These are phyloP conservation scores for Penicillium sp. DNA, from an alignment of 2,329 filamentous ascomycete species.

Conservation along the genomic window DNA sequence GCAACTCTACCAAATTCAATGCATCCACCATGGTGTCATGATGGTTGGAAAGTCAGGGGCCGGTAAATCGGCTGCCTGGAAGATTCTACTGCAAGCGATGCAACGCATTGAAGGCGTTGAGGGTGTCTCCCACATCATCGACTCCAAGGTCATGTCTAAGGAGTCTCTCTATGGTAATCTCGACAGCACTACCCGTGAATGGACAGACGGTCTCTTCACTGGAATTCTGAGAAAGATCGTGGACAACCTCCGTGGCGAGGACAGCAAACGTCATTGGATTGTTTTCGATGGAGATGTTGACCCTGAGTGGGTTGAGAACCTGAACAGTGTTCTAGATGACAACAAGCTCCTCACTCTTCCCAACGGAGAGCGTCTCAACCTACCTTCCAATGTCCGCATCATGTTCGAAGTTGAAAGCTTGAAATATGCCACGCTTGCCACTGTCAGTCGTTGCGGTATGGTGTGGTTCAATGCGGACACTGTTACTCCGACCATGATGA, in stretches of 20 bases:
- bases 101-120: conserved; percentile 89
- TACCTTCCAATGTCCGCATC: conserved; percentile 93
- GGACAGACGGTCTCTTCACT: conserved; percentile 98
- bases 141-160: conserved; percentile 99
- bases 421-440: conserved; percentile 95
- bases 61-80: conserved; percentile 95
- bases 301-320: conserved; percentile 98
- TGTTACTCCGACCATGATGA: conserved; percentile 88
- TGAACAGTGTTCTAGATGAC: conserved; percentile 99
- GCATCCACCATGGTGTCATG: conserved; percentile 99
- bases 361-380: conserved; percentile 94
- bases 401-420: conserved; percentile 99
- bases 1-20: conserved; percentile 96
- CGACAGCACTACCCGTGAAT: conserved; percentile 95
- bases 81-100: conserved; percentile 82
- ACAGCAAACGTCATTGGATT: conserved; percentile 97
- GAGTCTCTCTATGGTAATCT: conserved; percentile 94
- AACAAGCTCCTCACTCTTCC: conserved; percentile 97
- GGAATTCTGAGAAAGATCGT: conserved; percentile 98
- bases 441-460: conserved; percentile 99
- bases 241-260: conserved; percentile 95
- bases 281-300: conserved; percentile 99
- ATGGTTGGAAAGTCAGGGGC: conserved; percentile 99
- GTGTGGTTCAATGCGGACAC: conserved; percentile 99
- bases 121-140: conserved; percentile 94